Evolutionary conservation across 805 yeast genomes (phyloP).

Genomic region (Pichia rugopelliculosa): DNA sequence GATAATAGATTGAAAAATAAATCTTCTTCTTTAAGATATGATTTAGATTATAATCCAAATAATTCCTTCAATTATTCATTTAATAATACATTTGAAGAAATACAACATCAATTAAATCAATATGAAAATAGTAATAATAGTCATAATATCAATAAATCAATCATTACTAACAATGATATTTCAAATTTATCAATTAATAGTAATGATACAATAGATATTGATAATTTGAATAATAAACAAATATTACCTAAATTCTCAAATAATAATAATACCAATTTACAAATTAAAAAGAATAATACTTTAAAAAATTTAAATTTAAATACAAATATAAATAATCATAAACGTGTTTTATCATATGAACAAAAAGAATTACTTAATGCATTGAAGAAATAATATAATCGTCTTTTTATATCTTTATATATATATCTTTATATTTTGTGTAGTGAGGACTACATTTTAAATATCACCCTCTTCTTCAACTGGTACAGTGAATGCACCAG

Average conservation of each 20-base stretch:
- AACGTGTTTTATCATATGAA: conserved; percentile 42
- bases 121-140: neutral
- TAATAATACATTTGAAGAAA: conserved; percentile 28
- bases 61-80: conserved; percentile 27
- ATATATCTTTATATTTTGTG: neutral
- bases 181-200: neutral
- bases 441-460: neutral
- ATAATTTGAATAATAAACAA: neutral
- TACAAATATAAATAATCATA: conserved; percentile 8
- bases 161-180: neutral
- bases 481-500: conserved; percentile 77
- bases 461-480: conserved; percentile 45
- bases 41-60: conserved; percentile 27
- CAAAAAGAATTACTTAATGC: conserved; percentile 44
- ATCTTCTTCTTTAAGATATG: conserved; percentile 4
- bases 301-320: neutral
- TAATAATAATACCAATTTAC: neutral
- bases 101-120: conserved; percentile 24
- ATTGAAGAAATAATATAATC: conserved; percentile 24
- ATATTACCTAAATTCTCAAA: neutral
- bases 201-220: neutral
- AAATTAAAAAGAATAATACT: neutral
- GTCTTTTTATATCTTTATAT: neutral
- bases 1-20: neutral
- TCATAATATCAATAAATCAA: neutral